These are phyloP conservation scores for Proliferodiscus dingleyae DNA, from an alignment of 2,329 filamentous ascomycete species.

Conservation along the genomic window DNA sequence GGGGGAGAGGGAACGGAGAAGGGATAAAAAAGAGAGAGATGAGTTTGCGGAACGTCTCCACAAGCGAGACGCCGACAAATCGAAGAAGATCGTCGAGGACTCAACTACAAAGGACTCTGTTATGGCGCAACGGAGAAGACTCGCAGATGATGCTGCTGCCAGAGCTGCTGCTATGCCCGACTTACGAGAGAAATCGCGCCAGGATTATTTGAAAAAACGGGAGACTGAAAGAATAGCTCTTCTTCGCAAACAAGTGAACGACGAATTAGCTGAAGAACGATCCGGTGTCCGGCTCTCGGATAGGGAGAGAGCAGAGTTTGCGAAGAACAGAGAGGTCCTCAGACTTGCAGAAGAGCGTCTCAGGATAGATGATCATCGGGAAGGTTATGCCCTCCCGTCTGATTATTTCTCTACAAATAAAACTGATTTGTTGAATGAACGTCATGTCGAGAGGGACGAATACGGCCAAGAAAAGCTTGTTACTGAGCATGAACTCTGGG, in stretches of 20 bases:
- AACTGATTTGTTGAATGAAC: constrained; percentile 83
- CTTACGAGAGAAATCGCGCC: constrained; percentile 75
- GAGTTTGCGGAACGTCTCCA: constrained; percentile 74
- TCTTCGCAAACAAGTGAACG: constrained; percentile 82
- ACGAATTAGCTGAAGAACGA: constrained; percentile 76
- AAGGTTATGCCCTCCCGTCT: constrained; percentile 90
- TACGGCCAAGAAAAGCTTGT: constrained; percentile 84
- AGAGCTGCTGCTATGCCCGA: constrained; percentile 71
- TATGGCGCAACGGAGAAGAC: constrained; percentile 52
- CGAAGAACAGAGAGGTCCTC: constrained; percentile 78
- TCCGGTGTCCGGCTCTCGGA: constrained; percentile 72
- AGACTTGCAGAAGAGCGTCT: constrained; percentile 78
- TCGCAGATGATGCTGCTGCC: constrained; percentile 68
- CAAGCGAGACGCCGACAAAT: constrained; percentile 64
- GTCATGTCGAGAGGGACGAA: constrained; percentile 83
- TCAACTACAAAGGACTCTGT: too few relatives aligned
- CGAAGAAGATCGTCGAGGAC: constrained; percentile 64
- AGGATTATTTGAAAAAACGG: constrained; percentile 90
- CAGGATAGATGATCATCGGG: constrained; percentile 83
- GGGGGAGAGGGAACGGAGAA: constrained; percentile 54
- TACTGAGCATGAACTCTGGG: constrained; percentile 95
- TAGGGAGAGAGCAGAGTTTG: constrained; percentile 81
- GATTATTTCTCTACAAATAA: constrained; percentile 95
- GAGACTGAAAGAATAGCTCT: constrained; percentile 80
- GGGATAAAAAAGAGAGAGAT: constrained; percentile 70